These are phyloP conservation scores for Phytophthora fragariae DNA, from an alignment of 352 stramenopile species.

Conservation along the genomic window DNA sequence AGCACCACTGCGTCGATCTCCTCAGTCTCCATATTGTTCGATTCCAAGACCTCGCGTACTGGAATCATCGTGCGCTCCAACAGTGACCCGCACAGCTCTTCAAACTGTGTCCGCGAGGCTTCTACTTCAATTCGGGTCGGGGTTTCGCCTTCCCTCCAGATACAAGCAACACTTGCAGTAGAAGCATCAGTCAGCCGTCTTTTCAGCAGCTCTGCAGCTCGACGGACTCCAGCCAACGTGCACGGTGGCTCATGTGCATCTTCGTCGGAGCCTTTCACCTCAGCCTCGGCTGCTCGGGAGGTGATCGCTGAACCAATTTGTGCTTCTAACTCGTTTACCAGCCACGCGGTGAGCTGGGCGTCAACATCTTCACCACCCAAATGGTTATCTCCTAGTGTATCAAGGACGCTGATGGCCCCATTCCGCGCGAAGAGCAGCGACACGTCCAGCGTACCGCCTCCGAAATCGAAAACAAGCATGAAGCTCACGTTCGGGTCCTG, in stretches of 20 bases:
- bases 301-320: constrained; percentile 43
- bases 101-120: constrained; percentile 58
- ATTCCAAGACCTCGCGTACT: constrained; percentile 57
- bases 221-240: constrained; percentile 60
- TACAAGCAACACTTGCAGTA: constrained; percentile 42
- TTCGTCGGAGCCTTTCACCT: constrained; percentile 30
- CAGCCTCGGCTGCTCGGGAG: constrained; percentile 33
- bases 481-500: constrained; percentile 93
- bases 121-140: constrained; percentile 29
- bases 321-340: constrained; percentile 81
- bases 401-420: constrained; percentile 96
- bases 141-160: constrained; percentile 26
- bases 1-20: constrained; percentile 70
- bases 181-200: constrained; percentile 46
- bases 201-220: constrained; percentile 66
- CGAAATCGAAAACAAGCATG: constrained; percentile 97
- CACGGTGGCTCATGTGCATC: constrained; percentile 51
- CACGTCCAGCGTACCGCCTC: constrained; percentile 95
- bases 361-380: constrained; percentile 92
- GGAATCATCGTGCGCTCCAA: constrained; percentile 66
- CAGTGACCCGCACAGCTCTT: constrained; percentile 53
- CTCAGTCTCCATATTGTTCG: constrained; percentile 62
- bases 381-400: constrained; percentile 93
- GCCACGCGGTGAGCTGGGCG: constrained; percentile 89
- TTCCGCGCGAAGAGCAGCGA: constrained; percentile 94